Percentiles rank a stretch among this genome's conserved stretches.
phyloP scores from a whole-genome alignment of 257 asterid species.

The Solanum okadae region DNA sequence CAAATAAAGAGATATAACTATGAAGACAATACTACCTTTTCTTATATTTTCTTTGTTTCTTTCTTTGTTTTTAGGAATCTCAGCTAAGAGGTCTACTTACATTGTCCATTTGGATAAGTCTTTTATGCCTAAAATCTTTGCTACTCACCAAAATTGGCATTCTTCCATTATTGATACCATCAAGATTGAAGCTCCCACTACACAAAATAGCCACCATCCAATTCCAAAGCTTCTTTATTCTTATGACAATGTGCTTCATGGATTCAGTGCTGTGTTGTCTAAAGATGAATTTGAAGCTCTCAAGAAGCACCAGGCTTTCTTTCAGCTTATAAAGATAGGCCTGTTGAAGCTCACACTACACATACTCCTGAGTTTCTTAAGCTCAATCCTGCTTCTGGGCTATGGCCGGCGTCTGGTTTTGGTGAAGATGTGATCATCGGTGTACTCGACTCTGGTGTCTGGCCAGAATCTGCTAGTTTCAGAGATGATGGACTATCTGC shows the following conservation, averaged over 20 bases:
- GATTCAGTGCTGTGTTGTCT: conserved; percentile 5
- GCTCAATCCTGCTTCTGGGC: conserved; percentile 5
- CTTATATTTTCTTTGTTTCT: not conserved
- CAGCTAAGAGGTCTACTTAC: conserved; percentile 5
- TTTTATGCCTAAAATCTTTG: conserved; percentile 4
- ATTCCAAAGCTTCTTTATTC: not conserved
- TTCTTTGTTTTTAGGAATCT: not conserved
- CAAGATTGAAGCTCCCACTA: too few species aligned
- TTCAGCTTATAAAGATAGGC: conserved; percentile 3
- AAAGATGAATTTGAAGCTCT: not conserved
- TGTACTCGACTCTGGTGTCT: conserved; percentile 9
- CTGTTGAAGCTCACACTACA: conserved; percentile 1
- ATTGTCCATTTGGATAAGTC: conserved; percentile 13
- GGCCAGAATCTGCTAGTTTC: conserved; percentile 11
- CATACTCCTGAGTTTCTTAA: not conserved
- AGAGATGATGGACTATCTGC: not conserved
- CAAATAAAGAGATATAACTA: not conserved
- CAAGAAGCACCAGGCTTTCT: not conserved
- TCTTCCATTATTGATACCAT: not conserved
- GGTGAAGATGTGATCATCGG: conserved; percentile 8
- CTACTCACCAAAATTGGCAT: conserved; percentile 6
- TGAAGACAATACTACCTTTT: not conserved
- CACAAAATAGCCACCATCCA: not conserved
- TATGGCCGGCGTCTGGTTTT: conserved; percentile 6
- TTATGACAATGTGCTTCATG: conserved; percentile 9